Percentiles rank a stretch among this genome's conserved stretches.
These are phyloP conservation scores for Diospyros kaki DNA, from an alignment of 148 eudicot genomes.

Conservation along the genomic window DNA sequence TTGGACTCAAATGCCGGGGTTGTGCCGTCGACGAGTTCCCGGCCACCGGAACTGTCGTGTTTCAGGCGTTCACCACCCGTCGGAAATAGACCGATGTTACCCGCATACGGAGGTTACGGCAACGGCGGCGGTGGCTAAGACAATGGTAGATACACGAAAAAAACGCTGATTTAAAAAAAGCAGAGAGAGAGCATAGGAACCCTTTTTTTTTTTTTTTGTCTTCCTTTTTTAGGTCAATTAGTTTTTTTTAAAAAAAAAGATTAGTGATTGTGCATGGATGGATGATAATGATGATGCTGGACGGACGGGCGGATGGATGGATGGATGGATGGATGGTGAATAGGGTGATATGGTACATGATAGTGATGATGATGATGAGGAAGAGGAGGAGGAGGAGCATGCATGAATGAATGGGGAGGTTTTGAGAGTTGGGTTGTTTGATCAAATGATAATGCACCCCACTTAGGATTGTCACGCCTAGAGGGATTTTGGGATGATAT, in stretches of 20 bases:
- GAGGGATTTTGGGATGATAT: slow-evolving; percentile 12
- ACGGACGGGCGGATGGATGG: neutral
- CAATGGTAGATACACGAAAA: slow-evolving; percentile 9
- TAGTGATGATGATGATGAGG: too few relatives aligned
- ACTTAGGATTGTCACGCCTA: slow-evolving; percentile 44
- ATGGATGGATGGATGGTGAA: slow-evolving; percentile 6
- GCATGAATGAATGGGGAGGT: slow-evolving; percentile 10
- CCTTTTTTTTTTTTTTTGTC: slow-evolving; percentile 2
- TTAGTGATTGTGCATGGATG: neutral
- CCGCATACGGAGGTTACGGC: too few relatives aligned
- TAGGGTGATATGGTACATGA: neutral
- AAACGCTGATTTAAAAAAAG: neutral
- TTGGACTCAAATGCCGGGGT: slow-evolving; percentile 50
- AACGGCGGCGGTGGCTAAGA: neutral
- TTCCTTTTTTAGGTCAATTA: slow-evolving; percentile 16
- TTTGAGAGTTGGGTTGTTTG: slow-evolving; percentile 7
- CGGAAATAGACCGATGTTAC: slow-evolving; percentile 24
- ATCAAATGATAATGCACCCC: slow-evolving; percentile 38
- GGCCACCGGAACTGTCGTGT: slow-evolving; percentile 43
- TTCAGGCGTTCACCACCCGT: slow-evolving; percentile 47
- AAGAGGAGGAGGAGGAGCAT: slow-evolving; percentile 12
- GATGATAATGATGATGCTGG: slow-evolving; percentile 6
- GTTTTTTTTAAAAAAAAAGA: slow-evolving; percentile 2
- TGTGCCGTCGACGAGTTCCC: slow-evolving; percentile 48
- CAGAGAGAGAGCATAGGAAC: slow-evolving; percentile 7